These are phyloP conservation scores for Stylosanthes scabra DNA, from an alignment of 331 rosid genomes.

Conservation along the genomic window DNA sequence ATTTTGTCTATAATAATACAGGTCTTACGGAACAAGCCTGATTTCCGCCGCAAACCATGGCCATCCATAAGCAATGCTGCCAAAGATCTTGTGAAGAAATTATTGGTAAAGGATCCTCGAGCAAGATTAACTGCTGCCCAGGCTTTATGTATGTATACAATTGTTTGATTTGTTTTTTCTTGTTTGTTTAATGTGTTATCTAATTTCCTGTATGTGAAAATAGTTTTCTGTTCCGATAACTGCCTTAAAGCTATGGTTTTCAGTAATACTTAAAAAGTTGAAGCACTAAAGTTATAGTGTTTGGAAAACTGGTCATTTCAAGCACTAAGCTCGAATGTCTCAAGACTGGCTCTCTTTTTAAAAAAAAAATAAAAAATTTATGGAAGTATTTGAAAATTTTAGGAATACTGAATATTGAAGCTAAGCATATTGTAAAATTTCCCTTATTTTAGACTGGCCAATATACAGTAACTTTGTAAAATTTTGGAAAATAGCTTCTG, in stretches of 20 bases:
- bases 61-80: conserved; percentile 77
- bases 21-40: conserved; percentile 95
- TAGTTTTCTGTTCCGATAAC: conserved; percentile 8
- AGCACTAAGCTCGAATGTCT: background rate
- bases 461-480: background rate
- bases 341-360: too few relatives aligned
- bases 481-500: background rate
- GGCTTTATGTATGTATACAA: conserved; percentile 85
- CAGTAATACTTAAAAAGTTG: conserved; percentile 17
- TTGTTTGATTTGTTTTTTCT: background rate
- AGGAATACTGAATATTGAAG: conserved; percentile 4
- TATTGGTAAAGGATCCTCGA: conserved; percentile 94
- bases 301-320: conserved; percentile 30
- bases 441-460: conserved; percentile 18
- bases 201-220: conserved; percentile 25
- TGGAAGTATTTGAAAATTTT: background rate
- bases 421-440: conserved; percentile 15
- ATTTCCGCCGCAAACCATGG: conserved; percentile 99
- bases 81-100: conserved; percentile 94
- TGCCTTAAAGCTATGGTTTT: conserved; percentile 32
- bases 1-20: conserved; percentile 37
- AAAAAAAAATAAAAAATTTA: too few relatives aligned
- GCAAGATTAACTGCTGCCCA: conserved; percentile 99
- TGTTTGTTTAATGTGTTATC: conserved; percentile 28
- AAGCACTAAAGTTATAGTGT: conserved; percentile 27